A percentile compares a stretch with the other conserved stretches of the same genome.
Evolutionary conservation across 352 stramenopile genomes (phyloP).

Genomic region (Globisporangium rhizosaccharum): DNA sequence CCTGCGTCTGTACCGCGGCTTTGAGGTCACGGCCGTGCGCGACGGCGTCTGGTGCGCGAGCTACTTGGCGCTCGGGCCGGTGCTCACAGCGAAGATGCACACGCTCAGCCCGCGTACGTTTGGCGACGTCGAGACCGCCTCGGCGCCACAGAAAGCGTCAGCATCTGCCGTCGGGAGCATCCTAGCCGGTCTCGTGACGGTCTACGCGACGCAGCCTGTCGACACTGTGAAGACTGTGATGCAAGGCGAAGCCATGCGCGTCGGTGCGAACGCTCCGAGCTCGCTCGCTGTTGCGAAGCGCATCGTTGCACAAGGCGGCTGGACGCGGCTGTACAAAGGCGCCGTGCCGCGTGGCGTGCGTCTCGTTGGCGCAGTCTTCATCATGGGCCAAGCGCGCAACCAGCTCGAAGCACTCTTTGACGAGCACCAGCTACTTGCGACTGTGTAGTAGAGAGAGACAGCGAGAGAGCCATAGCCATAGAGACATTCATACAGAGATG

Average conservation of each 20-base stretch:
- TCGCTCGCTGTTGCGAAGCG: slow-evolving; percentile 34
- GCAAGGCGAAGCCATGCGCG: slow-evolving; percentile 63
- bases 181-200: slow-evolving; percentile 62
- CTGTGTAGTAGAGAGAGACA: slow-evolving; percentile 6
- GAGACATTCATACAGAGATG: too few species aligned
- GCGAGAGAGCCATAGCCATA: neutral
- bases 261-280: slow-evolving; percentile 30
- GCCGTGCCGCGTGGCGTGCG: slow-evolving; percentile 68
- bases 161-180: slow-evolving; percentile 65
- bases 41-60: slow-evolving; percentile 74
- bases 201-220: slow-evolving; percentile 71
- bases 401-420: slow-evolving; percentile 69
- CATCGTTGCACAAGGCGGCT: slow-evolving; percentile 47
- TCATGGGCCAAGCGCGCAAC: slow-evolving; percentile 68
- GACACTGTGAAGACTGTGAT: slow-evolving; percentile 86
- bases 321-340: slow-evolving; percentile 61
- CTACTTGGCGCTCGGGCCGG: slow-evolving; percentile 70
- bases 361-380: slow-evolving; percentile 80
- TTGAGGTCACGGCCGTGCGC: slow-evolving; percentile 55
- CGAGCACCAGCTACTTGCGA: slow-evolving; percentile 47
- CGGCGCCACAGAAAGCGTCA: slow-evolving; percentile 53
- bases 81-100: slow-evolving; percentile 67
- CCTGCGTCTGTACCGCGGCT: slow-evolving; percentile 46
- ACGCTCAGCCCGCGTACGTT: slow-evolving; percentile 43
- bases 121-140: slow-evolving; percentile 37